Evolutionary conservation across 306 rosid species (phyloP).

Genomic region (Neltuma alba): DNA sequence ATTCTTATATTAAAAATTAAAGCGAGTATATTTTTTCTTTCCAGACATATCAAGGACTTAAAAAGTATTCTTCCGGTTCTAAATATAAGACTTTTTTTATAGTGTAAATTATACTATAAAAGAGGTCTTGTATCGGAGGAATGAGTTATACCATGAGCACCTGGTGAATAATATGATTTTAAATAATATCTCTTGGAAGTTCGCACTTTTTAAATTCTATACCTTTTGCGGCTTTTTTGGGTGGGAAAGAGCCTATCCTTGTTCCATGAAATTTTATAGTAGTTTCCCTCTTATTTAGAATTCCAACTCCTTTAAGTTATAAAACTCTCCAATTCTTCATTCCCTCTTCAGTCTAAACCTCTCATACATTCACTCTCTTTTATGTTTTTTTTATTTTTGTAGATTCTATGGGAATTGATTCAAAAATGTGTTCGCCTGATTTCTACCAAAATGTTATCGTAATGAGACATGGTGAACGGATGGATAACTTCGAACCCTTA

Average conservation of each 20-base stretch:
- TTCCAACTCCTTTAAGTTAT: background rate
- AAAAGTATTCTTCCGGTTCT: too few species aligned
- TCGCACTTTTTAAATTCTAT: too few species aligned
- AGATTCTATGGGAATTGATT: conserved; percentile 30
- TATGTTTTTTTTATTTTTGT: background rate
- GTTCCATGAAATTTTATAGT: background rate
- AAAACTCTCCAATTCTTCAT: background rate
- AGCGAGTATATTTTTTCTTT: too few species aligned
- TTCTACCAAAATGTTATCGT: conserved; percentile 68
- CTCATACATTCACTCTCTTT: background rate
- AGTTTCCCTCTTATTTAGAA: background rate
- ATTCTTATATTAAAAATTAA: too few species aligned
- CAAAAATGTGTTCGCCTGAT: conserved; percentile 8
- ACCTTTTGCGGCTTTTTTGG: too few species aligned
- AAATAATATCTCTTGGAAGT: too few species aligned
- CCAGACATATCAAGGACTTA: too few species aligned
- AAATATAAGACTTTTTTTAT: too few species aligned
- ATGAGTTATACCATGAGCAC: too few species aligned
- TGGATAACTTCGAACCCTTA: conserved; percentile 61
- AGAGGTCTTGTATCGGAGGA: too few species aligned
- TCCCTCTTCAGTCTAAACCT: background rate
- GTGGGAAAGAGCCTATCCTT: background rate
- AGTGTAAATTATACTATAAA: too few species aligned
- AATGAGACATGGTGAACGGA: conserved; percentile 87
- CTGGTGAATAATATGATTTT: too few species aligned